Evolutionary conservation across 179 eudicot genomes (phyloP), one percentile per base, ranked within the genome.

Genomic region (Spergularia azorica): DNA sequence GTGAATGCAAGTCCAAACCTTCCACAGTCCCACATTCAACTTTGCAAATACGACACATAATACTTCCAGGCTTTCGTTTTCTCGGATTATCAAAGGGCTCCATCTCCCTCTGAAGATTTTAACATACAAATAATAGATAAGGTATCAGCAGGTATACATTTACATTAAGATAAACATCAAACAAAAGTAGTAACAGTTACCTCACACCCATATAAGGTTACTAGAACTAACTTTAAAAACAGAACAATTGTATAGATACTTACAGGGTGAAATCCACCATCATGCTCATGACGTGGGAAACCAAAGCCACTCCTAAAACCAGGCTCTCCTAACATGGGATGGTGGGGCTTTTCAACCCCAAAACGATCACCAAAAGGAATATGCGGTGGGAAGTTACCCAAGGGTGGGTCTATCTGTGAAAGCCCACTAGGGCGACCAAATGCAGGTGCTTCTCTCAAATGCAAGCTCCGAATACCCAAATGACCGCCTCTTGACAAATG

Each of bases 1-100:
- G 99, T 38, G 96, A 87, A 84, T 96, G 99, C 88, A 92, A 54
- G 63, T 96, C 99, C 77, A 96, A 80, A 21, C 94, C 98, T 77
- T 96, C 99, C 71, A 96, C 89, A 59, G 93, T 84, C 74, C 92
- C 96, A 90, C 98, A 96, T 73, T 94, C 97, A 78, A 96, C 85
- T 74, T 87, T 87, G 83, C 99, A 96, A 58, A 96, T 94, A 67
- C 97, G 90, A 73, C 99, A 96, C 96, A 93, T 94, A 73, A 86
- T 82, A 82, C 89, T 88, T 59, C 88, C 76, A n/a, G 87, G 79
- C 77, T 83, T 89, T 75, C 93, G 86, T 84, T 84, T 91, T 77
- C 96, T 84, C 14, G 83, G 71, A 59, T 81, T 85, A 62, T 89
- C 97, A 83, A 91, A 87, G 11, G 93, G 79, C 77, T 90, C 94